A percentile compares a stretch with the other conserved stretches of the same genome.
These are phyloP conservation scores for Oryza australiensis DNA, from an alignment of 176 grass and related monocot genomes.

Conservation along the genomic window DNA sequence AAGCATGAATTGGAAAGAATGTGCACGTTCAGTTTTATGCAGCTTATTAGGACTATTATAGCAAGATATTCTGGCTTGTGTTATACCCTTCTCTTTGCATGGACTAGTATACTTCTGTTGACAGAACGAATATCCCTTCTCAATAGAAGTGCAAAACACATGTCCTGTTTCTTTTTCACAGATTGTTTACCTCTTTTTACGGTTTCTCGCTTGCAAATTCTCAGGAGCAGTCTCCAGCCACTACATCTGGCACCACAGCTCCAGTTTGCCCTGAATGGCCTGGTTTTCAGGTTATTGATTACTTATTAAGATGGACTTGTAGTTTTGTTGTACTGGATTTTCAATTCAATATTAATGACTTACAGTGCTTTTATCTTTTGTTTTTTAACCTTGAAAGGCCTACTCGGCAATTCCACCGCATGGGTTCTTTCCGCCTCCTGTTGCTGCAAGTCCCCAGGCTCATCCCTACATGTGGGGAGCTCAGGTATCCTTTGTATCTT, in stretches of 20 bases:
- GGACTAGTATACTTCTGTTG: neutral
- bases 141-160: slow-evolving; percentile 1
- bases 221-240: slow-evolving; percentile 78
- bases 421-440: slow-evolving; percentile 66
- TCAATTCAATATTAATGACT: slow-evolving; percentile 6
- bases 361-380: neutral
- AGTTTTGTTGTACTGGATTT: neutral
- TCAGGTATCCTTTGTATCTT: slow-evolving; percentile 55
- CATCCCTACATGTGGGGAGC: slow-evolving; percentile 99
- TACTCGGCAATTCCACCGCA: slow-evolving; percentile 85
- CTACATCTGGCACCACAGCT: slow-evolving; percentile 50
- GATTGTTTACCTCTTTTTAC: slow-evolving; percentile 10
- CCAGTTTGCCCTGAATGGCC: slow-evolving; percentile 85
- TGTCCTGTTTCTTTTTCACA: neutral
- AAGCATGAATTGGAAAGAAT: slow-evolving; percentile 5
- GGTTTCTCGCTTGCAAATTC: slow-evolving; percentile 18
- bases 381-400: slow-evolving; percentile 51
- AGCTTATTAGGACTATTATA: slow-evolving; percentile 1
- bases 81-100: slow-evolving; percentile 1
- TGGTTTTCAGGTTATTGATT: slow-evolving; percentile 67
- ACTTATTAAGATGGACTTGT: neutral
- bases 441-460: slow-evolving; percentile 67
- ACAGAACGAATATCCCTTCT: slow-evolving; percentile 4
- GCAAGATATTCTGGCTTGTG: slow-evolving; percentile 17
- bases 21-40: neutral